Evolutionary conservation across 2,329 filamentous ascomycete species (phyloP), one percentile per base, ranked within the genome.

Genomic region (Hypocreales sp.): DNA sequence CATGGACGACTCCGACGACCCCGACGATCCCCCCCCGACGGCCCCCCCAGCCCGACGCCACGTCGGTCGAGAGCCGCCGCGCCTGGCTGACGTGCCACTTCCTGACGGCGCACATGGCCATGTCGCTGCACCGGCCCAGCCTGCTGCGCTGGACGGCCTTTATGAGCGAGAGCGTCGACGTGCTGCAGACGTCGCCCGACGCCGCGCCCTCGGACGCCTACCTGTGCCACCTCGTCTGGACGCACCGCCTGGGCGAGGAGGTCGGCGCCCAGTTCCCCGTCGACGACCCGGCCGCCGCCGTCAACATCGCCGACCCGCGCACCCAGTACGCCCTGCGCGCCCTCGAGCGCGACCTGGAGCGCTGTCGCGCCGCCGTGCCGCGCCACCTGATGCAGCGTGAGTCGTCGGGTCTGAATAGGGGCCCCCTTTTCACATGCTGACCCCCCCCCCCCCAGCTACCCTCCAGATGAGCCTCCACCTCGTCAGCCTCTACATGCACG

Each of bases 401-500:
- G 71, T 23, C 13, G 4, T 56, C n/a, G n/a, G n/a, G n/a, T 22
- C 14, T 12, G 13, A n/a, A n/a, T n/a, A n/a, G n/a, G n/a, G n/a
- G n/a, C n/a, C 10, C 26, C 16, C 18, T 19, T 10, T 15, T 5
- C 8, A 7, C 7, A 9, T 17, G 7, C 15, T 16, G n/a, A 20
- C 18, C 18, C 7, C 15, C 13, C 15, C n/a, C 7, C 20, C 8
- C 22, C 31, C 44, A 74, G 74, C 67, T n/a, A 61, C 69, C 0
- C 55, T 83, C 24, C 54, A 57, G 12, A 63, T 83, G 37, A 67
- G 67, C 33, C 72, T 80, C 37, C 59, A 74, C 35, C 64, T 77
- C 2, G 46, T 81, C 20, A 76, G 64, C 34, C 55, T 86, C 4
- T 83, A 79, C 44, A 73, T 84, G 56, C 76, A 86, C 45, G 80